Evolutionary conservation across 768 basidiomycete genomes (phyloP).

Genomic region (Strobilomyces echinocephalus): DNA sequence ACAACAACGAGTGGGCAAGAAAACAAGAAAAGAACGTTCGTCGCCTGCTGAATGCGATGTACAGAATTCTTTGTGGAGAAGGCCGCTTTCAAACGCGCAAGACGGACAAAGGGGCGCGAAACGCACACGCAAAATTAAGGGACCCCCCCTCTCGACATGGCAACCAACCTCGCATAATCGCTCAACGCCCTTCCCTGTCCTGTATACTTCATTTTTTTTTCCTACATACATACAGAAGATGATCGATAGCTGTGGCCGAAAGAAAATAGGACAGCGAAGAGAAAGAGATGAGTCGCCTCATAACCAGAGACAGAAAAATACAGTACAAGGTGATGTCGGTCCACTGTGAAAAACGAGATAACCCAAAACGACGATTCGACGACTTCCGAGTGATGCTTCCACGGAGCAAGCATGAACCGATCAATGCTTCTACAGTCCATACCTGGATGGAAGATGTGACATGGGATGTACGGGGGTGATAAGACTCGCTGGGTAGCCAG

Average conservation of each 20-base stretch:
- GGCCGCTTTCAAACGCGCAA: conserved; percentile 11
- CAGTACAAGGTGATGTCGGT: conserved; percentile 31
- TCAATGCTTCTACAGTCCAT: conserved; percentile 28
- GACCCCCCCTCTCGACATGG: conserved; percentile 19
- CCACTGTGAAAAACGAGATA: conserved; percentile 30
- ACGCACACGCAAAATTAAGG: conserved; percentile 19
- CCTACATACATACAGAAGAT: conserved; percentile 31
- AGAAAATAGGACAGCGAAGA: conserved; percentile 11
- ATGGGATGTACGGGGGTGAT: conserved; percentile 18
- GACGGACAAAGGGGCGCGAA: conserved; percentile 8
- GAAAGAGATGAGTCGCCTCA: conserved; percentile 7
- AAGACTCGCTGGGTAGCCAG: conserved; percentile 20
- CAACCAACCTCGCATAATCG: conserved; percentile 17
- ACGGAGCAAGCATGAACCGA: conserved; percentile 23
- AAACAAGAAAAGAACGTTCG: conserved; percentile 25
- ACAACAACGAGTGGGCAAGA: conserved; percentile 21
- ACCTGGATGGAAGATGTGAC: conserved; percentile 24
- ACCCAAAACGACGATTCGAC: conserved; percentile 31
- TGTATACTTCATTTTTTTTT: conserved; percentile 8
- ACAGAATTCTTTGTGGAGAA: conserved; percentile 17
- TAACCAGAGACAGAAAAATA: conserved; percentile 23
- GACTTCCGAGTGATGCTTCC: conserved; percentile 30
- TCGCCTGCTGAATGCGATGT: conserved; percentile 15
- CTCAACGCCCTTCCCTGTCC: conserved; percentile 1
- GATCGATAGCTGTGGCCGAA: conserved; percentile 24